Conservation (phyloP, 164 flowering plant genomes). For the Nymphaea colorata region DNA sequence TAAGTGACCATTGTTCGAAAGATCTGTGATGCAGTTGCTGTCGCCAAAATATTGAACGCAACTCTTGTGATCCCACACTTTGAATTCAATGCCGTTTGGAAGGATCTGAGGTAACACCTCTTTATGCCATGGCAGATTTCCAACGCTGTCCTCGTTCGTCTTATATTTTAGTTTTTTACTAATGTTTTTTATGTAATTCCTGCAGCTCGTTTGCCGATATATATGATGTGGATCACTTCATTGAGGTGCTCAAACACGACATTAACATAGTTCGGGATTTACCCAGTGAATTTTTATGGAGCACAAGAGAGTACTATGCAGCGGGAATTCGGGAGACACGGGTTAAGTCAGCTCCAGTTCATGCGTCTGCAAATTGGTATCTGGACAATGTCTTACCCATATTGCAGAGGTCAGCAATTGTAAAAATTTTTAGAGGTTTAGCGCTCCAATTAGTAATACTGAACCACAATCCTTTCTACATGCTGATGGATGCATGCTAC, state of each 20-base stretch:
- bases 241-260: slow-evolving; percentile 74
- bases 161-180: neutral
- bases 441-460: neutral
- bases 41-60: slow-evolving; percentile 93
- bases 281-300: slow-evolving; percentile 84
- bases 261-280: slow-evolving; percentile 70
- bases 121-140: too few relatives aligned
- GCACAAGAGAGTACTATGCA: slow-evolving; percentile 94
- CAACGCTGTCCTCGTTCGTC: too few relatives aligned
- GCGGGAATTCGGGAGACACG: slow-evolving; percentile 81
- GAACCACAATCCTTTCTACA: neutral
- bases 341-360: slow-evolving; percentile 84
- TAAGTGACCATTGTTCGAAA: slow-evolving; percentile 7
- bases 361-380: slow-evolving; percentile 95
- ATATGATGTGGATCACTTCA: slow-evolving; percentile 95
- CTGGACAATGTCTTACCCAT: slow-evolving; percentile 82
- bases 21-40: slow-evolving; percentile 99
- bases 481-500: neutral
- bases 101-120: slow-evolving; percentile 71
- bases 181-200: slow-evolving; percentile 16
- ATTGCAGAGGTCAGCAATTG: slow-evolving; percentile 50
- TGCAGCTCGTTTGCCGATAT: slow-evolving; percentile 88
- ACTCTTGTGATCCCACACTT: slow-evolving; percentile 90
- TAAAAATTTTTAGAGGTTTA: neutral
- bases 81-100: slow-evolving; percentile 97